phyloP scores from a whole-genome alignment of 495 filamentous ascomycete genomes.

The Podospora tetraspora region DNA sequence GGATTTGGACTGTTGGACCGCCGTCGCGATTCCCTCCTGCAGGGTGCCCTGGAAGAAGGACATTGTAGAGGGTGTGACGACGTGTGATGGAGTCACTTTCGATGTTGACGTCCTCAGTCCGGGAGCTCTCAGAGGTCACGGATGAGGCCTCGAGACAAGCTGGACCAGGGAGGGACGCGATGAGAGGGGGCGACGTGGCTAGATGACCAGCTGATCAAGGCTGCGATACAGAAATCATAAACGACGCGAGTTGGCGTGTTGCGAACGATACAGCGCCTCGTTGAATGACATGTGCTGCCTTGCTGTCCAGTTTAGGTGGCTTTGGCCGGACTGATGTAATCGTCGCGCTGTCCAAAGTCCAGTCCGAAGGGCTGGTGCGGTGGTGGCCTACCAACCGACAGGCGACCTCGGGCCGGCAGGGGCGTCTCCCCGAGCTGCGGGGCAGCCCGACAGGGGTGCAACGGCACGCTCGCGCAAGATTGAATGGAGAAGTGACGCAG shows the following conservation, averaged over 20 bases:
- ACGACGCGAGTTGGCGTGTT: neutral
- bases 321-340: constrained; percentile 3
- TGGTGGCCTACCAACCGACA: no score
- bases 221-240: neutral
- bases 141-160: neutral
- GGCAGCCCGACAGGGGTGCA: constrained; percentile 10
- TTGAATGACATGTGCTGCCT: neutral
- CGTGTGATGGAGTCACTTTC: neutral
- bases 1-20: constrained; percentile 55
- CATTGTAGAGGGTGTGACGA: constrained; percentile 38
- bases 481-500: constrained; percentile 4
- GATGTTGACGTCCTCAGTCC: neutral
- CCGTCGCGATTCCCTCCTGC: constrained; percentile 69
- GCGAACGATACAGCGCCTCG: neutral
- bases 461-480: constrained; percentile 3
- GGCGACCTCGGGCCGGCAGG: neutral
- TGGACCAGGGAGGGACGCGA: neutral
- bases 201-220: neutral
- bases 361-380: neutral
- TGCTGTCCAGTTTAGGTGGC: neutral
- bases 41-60: constrained; percentile 71
- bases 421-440: constrained; percentile 3
- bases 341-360: neutral
- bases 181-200: neutral
- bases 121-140: neutral